Evolutionary conservation across 1,139 yeast species (phyloP), one percentile per base, ranked within the genome.

Genomic region (Scheffersomyces titani): DNA sequence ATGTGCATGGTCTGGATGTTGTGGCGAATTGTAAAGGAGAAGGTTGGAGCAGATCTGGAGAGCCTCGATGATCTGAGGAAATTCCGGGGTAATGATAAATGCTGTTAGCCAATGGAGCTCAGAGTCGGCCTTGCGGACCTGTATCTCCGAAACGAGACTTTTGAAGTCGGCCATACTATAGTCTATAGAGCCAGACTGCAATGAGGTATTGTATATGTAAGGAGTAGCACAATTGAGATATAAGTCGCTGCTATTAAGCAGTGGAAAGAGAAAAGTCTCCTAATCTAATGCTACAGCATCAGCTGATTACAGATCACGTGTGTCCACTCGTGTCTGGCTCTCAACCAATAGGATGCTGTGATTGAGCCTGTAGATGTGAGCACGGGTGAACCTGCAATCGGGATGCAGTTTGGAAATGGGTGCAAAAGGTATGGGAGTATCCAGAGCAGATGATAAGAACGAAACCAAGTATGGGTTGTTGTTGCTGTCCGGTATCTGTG

Each of bases 101-200:
- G 66, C 59, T 18, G 73, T 68, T 49, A 75, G 71, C 84, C 83
- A 80, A 56, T 78, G 81, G 40, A 78, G 70, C 61, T 80, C 83
- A 16, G 61, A 61, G 54, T 74, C 75, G n/a, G 72, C 69, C 20
- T 64, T 64, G 1, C 54, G 59, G 0, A 51, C 36, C 58, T 75
- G 79, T 30, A 71, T 55, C 19, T 51, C 47, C 18, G 24, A 40
- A 16, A 58, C 36, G 20, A 20, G 19, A 51, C 54, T 44, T 19
- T 20, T 44, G 16, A 51, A 19, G 9, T 44, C 47, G n/a, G 21
- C 22, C 47, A 52, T 18, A 40, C 21, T 18, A 4, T 9, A 30
- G 13, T 30, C 4, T 30, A 11, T 11, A 11, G 4, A 30, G 40
- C 3, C 16, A 30, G 13, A 30, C 4, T n/a, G n/a, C n/a, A n/a